Base-by-base conservation (phyloP, 2,329 filamentous ascomycete species). In the Ascochyta lentis region DNA sequence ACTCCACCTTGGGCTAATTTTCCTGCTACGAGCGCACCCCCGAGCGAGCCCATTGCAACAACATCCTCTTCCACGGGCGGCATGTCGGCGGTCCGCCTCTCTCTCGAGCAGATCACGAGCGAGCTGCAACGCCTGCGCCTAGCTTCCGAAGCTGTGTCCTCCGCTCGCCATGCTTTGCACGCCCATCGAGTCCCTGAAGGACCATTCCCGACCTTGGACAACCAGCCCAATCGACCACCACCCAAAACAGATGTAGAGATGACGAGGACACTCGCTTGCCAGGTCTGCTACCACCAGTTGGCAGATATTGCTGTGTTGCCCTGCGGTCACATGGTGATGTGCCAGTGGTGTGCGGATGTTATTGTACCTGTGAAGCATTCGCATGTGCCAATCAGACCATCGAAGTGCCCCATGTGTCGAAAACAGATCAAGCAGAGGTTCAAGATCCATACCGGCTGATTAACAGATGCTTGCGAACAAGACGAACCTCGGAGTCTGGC, bases 251-350 rank as follows among this genome's bases (percentile, higher is more conserved):
- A 82, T 8, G 77, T 77, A 34, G 78, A 83, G 40, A 76, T 84
- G 78, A 81, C 71, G 5, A 71, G 81, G 35, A 79, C 77, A 29
- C 67, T 85, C 26, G 77, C 81, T 38, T 85, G 83, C 60, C 79
- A 81, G 56, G 76, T 84, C 16, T 85, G 83, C 64, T 82, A 82
- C 61, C 75, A 75, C 9, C 83, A 85, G 63, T 44, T 80, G 2
- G 80, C 83, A 0, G 80, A 84, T 56, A 79, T 80, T 6, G 82
- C 80, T 2, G 70, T 83, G 16, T 61, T 84, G 33, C 83, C 83
- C 0, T 85, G 83, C 56, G 83, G 83, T 0, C 82, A 85, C 65
- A 75, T 83, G 58, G 76, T 81, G 31, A 80, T 85, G 75, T 85
- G 83, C 63, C 71, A 77, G 35, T 85, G 81, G 81, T 85, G 83